Percentiles rank a stretch among this genome's conserved stretches.
Conservation (phyloP, 164 flowering plant genomes). For the Santalum album region DNA sequence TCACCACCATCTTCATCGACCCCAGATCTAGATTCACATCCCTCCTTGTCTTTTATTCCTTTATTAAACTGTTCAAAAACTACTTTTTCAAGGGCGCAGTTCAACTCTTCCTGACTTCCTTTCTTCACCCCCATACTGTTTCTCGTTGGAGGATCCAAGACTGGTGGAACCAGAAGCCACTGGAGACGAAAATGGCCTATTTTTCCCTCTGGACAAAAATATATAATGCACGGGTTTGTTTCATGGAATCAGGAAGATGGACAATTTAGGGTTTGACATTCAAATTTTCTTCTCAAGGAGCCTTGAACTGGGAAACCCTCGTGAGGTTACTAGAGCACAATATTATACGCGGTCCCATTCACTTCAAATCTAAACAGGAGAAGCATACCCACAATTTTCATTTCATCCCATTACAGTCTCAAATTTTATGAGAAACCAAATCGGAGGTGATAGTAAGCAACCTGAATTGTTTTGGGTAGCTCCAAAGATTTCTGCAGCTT, state of each 20-base stretch:
- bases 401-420: not conserved
- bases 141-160: slow-evolving; percentile 8
- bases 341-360: not conserved
- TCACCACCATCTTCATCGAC: slow-evolving; percentile 13
- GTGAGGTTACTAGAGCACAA: no score
- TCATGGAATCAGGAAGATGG: no score
- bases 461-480: slow-evolving; percentile 34
- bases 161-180: slow-evolving; percentile 9
- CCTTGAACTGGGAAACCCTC: no score
- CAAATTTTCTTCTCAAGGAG: no score
- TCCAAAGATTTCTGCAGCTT: slow-evolving; percentile 33
- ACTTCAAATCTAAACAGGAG: not conserved
- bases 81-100: slow-evolving; percentile 17
- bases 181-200: slow-evolving; percentile 30
- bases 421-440: slow-evolving; percentile 3
- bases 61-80: slow-evolving; percentile 43
- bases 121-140: slow-evolving; percentile 10
- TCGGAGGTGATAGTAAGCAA: slow-evolving; percentile 4
- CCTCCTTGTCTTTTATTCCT: slow-evolving; percentile 12
- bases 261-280: no score
- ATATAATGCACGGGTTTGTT: no score
- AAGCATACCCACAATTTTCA: not conserved
- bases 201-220: no score
- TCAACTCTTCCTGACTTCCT: slow-evolving; percentile 12
- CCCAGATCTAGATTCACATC: slow-evolving; percentile 3